These are phyloP conservation scores for Parachaetomium inaequale DNA, from an alignment of 495 filamentous ascomycete species.

Conservation along the genomic window DNA sequence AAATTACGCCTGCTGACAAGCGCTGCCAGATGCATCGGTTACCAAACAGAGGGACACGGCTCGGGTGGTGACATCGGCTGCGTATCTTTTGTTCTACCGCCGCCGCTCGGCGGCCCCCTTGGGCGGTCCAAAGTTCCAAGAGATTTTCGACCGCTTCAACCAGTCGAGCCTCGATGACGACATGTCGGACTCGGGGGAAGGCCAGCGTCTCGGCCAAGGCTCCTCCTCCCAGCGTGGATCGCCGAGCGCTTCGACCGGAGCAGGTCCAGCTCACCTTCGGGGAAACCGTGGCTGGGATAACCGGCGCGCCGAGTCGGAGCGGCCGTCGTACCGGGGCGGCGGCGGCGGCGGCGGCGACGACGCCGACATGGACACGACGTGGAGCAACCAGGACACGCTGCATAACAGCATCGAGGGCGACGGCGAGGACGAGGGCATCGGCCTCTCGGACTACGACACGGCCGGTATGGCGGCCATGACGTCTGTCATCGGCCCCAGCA, in stretches of 20 bases:
- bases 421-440: conserved; percentile 34
- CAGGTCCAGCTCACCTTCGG: conserved; percentile 66
- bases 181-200: conserved; percentile 68
- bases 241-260: conserved; percentile 77
- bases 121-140: conserved; percentile 68
- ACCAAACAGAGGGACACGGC: conserved; percentile 49
- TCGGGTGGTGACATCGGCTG: conserved; percentile 60
- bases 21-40: conserved; percentile 63
- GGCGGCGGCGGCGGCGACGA: neutral
- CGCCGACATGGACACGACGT: conserved; percentile 22
- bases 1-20: conserved; percentile 12
- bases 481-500: conserved; percentile 19
- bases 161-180: conserved; percentile 44
- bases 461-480: conserved; percentile 33
- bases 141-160: conserved; percentile 57
- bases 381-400: conserved; percentile 22
- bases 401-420: conserved; percentile 45
- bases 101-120: conserved; percentile 72
- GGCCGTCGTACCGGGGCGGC: conserved; percentile 19
- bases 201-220: conserved; percentile 72
- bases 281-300: conserved; percentile 56
- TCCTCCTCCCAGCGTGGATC: conserved; percentile 81
- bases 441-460: conserved; percentile 23
- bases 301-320: conserved; percentile 18
- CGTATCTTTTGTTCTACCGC: conserved; percentile 95